Evolutionary conservation across 108 stramenopile genomes (phyloP).

Genomic region (Nitzschia palea): DNA sequence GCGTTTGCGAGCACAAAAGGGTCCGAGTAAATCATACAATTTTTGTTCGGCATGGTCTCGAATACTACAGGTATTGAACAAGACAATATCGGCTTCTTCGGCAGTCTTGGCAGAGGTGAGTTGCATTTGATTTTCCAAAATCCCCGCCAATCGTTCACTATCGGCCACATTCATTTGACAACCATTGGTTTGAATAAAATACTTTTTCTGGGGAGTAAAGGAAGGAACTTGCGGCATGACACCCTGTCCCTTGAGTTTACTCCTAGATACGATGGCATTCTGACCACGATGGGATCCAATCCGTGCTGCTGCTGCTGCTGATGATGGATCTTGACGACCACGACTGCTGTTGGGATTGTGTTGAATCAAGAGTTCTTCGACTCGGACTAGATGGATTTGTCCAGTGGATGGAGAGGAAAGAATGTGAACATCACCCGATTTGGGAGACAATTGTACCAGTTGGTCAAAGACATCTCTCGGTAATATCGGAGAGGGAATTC

Average conservation of each 20-base stretch:
- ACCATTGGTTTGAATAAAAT: constrained; percentile 78
- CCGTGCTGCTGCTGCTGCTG: not conserved
- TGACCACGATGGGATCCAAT: constrained; percentile 37
- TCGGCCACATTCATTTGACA: constrained; percentile 97
- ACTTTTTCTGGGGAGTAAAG: constrained; percentile 22
- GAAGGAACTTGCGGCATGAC: constrained; percentile 25
- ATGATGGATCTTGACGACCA: too few relatives aligned
- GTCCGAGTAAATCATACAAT: constrained; percentile 75
- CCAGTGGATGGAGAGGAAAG: constrained; percentile 24
- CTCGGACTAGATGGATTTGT: constrained; percentile 60
- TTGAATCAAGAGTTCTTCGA: constrained; percentile 64
- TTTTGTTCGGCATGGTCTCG: constrained; percentile 98
- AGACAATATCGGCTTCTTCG: constrained; percentile 80
- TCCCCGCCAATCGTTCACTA: constrained; percentile 87
- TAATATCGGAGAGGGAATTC: constrained; percentile 24
- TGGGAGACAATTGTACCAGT: constrained; percentile 52
- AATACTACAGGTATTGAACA: constrained; percentile 95
- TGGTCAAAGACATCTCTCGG: constrained; percentile 48
- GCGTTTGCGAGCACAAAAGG: constrained; percentile 68
- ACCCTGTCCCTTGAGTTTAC: constrained; percentile 49
- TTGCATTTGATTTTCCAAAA: constrained; percentile 65
- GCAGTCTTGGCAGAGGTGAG: constrained; percentile 18
- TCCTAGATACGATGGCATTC: constrained; percentile 31
- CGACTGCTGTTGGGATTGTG: constrained; percentile 6
- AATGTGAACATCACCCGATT: constrained; percentile 70